A percentile compares a stretch with the other conserved stretches of the same genome.
Evolutionary conservation across 139 green algal genomes (phyloP).

Genomic region (Coelastrella sp.): DNA sequence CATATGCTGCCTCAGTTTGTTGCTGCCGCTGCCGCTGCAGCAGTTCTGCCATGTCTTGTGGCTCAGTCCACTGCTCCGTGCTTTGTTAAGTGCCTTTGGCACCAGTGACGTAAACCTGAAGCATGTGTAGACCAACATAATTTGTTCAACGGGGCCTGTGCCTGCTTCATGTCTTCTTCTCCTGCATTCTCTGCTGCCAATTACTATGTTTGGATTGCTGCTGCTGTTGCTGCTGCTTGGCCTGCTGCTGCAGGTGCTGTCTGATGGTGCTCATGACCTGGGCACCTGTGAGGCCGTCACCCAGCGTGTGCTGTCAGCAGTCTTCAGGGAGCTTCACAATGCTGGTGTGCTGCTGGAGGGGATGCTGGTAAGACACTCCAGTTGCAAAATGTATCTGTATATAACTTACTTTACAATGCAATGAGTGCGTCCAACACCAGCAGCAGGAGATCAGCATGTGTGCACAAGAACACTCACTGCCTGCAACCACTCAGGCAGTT

Average conservation of each 20-base stretch:
- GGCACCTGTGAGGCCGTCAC: conserved; percentile 65
- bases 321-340: conserved; percentile 22
- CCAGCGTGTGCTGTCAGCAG: conserved; percentile 40
- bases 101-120: no score
- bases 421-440: background rate
- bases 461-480: background rate
- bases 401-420: background rate
- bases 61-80: no score
- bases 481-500: no score
- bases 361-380: conserved; percentile 63
- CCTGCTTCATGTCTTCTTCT: no score
- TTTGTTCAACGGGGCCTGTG: no score
- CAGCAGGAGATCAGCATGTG: background rate
- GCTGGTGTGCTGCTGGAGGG: conserved; percentile 86
- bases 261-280: conserved; percentile 85
- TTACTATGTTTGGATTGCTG: no score
- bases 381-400: background rate
- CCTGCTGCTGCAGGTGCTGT: conserved; percentile 59
- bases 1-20: no score
- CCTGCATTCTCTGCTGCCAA: no score
- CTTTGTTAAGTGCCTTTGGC: no score
- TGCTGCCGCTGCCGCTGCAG: no score
- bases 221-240: background rate
- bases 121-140: no score
- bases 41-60: no score